Base-by-base conservation (phyloP, 805 yeast genomes). In the Metschnikowia kunwiensis region DNA sequence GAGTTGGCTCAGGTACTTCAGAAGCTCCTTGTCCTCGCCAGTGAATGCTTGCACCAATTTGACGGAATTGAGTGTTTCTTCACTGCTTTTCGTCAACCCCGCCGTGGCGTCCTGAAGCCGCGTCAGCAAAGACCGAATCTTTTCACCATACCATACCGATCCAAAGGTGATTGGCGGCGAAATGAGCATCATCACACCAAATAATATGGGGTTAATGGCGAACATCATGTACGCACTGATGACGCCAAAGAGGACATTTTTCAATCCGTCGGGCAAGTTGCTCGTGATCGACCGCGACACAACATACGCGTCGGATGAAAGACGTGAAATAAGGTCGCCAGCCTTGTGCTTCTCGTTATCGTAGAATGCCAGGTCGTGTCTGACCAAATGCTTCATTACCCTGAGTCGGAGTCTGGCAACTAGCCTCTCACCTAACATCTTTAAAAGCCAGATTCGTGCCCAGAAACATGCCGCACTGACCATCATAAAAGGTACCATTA, bases 131-230 rank as follows among this genome's bases (percentile, higher is more conserved):
- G 61, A 57, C 13, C 72, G 49, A 33, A 68, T 66, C 38, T 63
- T 63, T 43, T 67, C 71, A 10, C 74, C 74, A 47, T 67, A 68
- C 63, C 66, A 63, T 3, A 65, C 71, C 3, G 70, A 64, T 1
- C 72, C 72, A 44, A 66, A 56, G 1, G 72, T 65, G 28, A 68
- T 67, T 4, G 72, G 72, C 5, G 74, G 74, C 1, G 72, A 67
- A 15, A 68, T 64, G 41, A 66, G 51, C 50, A 66, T 51, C 69
- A 68, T 66, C 5, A 66, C 65, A 4, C 72, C 68, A 47, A 67
- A 66, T 21, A 68, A 45, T 16, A 65, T 42, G 0, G 73, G 72
- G 49, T 66, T 65, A 31, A 68, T 68, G 15, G 57, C 43, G 32
- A 60, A 64, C 74, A 68, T 68, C 73, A 68, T 67, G 43, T 63